Evolutionary conservation across 2,329 filamentous ascomycete species (phyloP).

Genomic region (Sphaerulina populicola): DNA sequence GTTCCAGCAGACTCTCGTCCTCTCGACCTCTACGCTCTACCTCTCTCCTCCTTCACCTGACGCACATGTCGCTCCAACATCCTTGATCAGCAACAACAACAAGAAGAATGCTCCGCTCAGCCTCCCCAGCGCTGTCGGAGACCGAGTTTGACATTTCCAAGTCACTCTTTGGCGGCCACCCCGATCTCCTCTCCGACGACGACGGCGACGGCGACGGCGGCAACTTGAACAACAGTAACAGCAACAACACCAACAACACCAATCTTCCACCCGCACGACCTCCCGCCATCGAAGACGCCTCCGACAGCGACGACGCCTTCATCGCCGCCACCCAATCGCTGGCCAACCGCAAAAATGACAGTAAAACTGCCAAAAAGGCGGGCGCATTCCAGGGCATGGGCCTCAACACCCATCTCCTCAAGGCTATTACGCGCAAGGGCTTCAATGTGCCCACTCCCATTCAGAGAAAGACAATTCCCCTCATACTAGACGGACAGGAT

Average conservation of each 20-base stretch:
- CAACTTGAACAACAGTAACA: neutral
- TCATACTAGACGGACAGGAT: conserved; percentile 82
- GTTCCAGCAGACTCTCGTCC: too few relatives aligned
- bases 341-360: conserved; percentile 75
- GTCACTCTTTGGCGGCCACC: conserved; percentile 50
- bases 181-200: conserved; percentile 17
- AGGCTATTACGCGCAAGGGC: conserved; percentile 86
- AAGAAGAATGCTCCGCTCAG: conserved; percentile 46
- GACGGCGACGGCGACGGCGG: neutral
- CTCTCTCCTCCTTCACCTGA: too few relatives aligned
- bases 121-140: conserved; percentile 78
- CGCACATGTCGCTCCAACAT: too few relatives aligned
- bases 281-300: conserved; percentile 31
- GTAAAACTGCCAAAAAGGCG: conserved; percentile 83
- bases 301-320: conserved; percentile 65
- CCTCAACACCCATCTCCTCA: conserved; percentile 71
- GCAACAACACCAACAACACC: neutral
- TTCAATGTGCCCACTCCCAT: conserved; percentile 96
- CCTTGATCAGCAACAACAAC: neutral
- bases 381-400: conserved; percentile 96
- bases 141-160: conserved; percentile 84
- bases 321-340: conserved; percentile 82
- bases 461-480: conserved; percentile 89
- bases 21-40: too few relatives aligned
- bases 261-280: conserved; percentile 1